phyloP scores from a whole-genome alignment of 441 rosid species.

The Erodium trifolium region DNA sequence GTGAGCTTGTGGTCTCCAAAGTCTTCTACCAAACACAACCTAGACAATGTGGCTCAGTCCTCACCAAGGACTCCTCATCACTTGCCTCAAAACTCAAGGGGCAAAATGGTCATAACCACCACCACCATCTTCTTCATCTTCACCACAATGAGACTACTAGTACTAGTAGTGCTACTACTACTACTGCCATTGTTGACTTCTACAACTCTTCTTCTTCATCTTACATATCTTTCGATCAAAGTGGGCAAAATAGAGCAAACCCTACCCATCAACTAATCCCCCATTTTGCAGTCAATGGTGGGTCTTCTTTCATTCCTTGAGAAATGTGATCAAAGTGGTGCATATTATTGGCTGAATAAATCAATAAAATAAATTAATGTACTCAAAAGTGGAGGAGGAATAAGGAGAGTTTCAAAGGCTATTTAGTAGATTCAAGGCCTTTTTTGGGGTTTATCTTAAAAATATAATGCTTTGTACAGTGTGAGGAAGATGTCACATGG shows the following conservation, averaged over 20 bases:
- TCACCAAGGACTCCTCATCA: no score
- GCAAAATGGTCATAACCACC: no score
- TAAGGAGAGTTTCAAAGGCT: neutral
- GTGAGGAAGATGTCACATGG: neutral
- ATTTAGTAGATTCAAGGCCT: neutral
- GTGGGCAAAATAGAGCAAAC: slow-evolving; percentile 26
- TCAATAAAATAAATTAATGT: no score
- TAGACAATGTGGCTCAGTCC: no score
- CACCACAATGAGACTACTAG: no score
- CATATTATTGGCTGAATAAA: neutral
- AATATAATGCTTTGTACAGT: neutral
- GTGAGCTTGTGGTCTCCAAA: slow-evolving; percentile 62
- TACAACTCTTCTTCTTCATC: neutral
- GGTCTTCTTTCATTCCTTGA: slow-evolving; percentile 53
- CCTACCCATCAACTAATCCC: slow-evolving; percentile 34
- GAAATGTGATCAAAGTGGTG: neutral
- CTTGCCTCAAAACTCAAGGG: no score
- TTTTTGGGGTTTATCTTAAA: neutral
- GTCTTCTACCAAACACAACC: slow-evolving; percentile 30
- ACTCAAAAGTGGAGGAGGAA: no score
- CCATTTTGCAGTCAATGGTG: slow-evolving; percentile 45
- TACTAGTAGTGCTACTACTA: no score
- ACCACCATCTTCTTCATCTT: no score
- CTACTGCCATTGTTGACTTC: no score
- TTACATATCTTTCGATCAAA: slow-evolving; percentile 32